These are phyloP conservation scores for Colletotrichum brevisporum DNA, from an alignment of 2,329 filamentous ascomycete species.

Conservation along the genomic window DNA sequence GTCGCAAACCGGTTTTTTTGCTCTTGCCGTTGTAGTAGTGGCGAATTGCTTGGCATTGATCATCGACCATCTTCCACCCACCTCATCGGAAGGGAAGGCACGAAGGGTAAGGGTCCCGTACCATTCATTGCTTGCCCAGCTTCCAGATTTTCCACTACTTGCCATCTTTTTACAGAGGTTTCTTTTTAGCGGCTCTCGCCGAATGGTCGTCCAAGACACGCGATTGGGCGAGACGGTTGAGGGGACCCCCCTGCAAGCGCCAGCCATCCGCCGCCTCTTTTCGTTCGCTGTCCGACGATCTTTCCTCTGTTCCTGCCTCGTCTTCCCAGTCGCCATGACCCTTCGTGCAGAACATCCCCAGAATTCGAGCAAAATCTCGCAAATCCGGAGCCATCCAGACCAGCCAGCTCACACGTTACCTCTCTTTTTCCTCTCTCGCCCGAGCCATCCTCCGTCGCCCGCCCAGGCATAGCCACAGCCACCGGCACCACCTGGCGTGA, in stretches of 20 bases:
- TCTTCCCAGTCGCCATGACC: constrained; percentile 35
- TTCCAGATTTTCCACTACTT: constrained; percentile 10
- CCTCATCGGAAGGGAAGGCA: neutral
- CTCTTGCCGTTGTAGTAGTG: constrained; percentile 33
- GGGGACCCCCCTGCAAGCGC: constrained; percentile 34
- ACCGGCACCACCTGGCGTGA: constrained; percentile 35
- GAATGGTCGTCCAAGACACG: neutral
- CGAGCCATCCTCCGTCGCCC: neutral
- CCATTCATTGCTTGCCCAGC: constrained; percentile 19
- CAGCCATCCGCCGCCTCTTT: constrained; percentile 36
- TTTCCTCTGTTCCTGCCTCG: constrained; percentile 40
- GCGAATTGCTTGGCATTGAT: constrained; percentile 38
- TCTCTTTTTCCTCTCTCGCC: constrained; percentile 1
- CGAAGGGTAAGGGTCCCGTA: constrained; percentile 19
- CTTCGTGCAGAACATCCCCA: constrained; percentile 36
- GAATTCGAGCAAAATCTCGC: constrained; percentile 23
- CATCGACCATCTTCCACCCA: constrained; percentile 28
- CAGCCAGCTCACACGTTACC: constrained; percentile 31
- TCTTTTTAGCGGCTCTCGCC: constrained; percentile 24
- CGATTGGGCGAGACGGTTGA: constrained; percentile 29
- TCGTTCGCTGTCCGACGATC: constrained; percentile 34
- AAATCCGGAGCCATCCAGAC: constrained; percentile 22
- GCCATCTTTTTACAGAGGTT: constrained; percentile 27
- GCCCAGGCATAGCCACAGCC: constrained; percentile 30
- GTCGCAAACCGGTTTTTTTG: constrained; percentile 40